A percentile compares a stretch with the other conserved stretches of the same genome.
These are phyloP conservation scores for Silene noctiflora DNA, from an alignment of 179 eudicot genomes.

Conservation along the genomic window DNA sequence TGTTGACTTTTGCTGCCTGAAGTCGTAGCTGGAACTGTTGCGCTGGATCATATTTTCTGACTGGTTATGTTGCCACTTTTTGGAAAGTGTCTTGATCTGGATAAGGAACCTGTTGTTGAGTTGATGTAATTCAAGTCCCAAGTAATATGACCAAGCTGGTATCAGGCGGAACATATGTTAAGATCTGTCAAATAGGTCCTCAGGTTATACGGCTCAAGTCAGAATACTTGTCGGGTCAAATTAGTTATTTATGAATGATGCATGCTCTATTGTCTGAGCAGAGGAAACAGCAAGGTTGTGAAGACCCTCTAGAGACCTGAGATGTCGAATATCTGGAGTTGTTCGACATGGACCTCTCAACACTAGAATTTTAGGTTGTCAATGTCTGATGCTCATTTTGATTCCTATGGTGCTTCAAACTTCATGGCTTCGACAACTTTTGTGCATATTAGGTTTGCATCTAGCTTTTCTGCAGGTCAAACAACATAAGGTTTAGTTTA, in stretches of 20 bases:
- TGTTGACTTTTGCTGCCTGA: background rate
- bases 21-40: background rate
- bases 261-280: too few species aligned
- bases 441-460: slow-evolving; percentile 7
- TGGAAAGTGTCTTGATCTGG: background rate
- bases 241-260: too few species aligned
- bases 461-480: background rate
- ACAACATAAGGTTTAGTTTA: background rate
- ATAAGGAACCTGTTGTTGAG: too few species aligned
- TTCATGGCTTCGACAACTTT: background rate
- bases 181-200: background rate
- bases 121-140: too few species aligned
- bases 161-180: background rate
- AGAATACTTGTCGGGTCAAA: background rate
- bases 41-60: background rate
- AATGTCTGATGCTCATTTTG: background rate
- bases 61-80: slow-evolving; percentile 1
- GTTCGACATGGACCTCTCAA: background rate
- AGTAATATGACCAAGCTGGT: too few species aligned
- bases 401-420: background rate
- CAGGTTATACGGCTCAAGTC: background rate
- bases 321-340: background rate
- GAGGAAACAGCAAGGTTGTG: too few species aligned
- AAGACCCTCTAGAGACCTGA: background rate
- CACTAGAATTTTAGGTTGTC: background rate